phyloP scores from a whole-genome alignment of 768 basidiomycete genomes.

The Amanita rubescens region DNA sequence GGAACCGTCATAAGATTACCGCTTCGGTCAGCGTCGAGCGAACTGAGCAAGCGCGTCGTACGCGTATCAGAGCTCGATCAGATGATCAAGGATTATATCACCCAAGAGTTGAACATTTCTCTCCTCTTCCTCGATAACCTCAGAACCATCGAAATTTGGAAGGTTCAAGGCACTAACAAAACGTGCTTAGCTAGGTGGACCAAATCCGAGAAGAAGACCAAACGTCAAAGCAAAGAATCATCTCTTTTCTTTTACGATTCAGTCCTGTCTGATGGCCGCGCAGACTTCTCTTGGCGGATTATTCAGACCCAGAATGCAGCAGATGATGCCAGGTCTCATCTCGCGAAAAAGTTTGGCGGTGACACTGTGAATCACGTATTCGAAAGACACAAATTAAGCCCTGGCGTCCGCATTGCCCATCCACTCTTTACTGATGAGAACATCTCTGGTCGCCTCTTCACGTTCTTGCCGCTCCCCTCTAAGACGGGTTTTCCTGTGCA shows the following conservation, averaged over 20 bases:
- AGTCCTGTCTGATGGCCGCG: background rate
- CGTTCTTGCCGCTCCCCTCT: slow-evolving; percentile 41
- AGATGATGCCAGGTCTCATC: slow-evolving; percentile 1
- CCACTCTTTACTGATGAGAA: slow-evolving; percentile 15
- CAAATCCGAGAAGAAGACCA: slow-evolving; percentile 2
- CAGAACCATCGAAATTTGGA: slow-evolving; percentile 30
- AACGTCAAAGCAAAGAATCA: background rate
- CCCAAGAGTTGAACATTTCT: slow-evolving; percentile 30
- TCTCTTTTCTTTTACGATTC: background rate
- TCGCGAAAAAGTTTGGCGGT: background rate
- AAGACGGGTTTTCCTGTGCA: slow-evolving; percentile 37
- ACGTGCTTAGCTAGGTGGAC: slow-evolving; percentile 14
- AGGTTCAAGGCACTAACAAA: slow-evolving; percentile 23
- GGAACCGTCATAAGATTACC: slow-evolving; percentile 44
- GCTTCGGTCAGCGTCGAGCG: slow-evolving; percentile 26
- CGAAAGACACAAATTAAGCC: slow-evolving; percentile 33
- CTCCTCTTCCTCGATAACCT: slow-evolving; percentile 38
- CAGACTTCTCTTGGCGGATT: slow-evolving; percentile 24
- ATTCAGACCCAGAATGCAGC: slow-evolving; percentile 14
- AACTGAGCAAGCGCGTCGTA: slow-evolving; percentile 28
- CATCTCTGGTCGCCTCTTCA: slow-evolving; percentile 36
- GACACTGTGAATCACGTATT: slow-evolving; percentile 12
- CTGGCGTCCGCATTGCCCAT: slow-evolving; percentile 30
- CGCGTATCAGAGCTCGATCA: slow-evolving; percentile 22
- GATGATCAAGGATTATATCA: slow-evolving; percentile 34